Evolutionary conservation across 148 eudicot species (phyloP), one percentile per base, ranked within the genome.

Genomic region (Spergularia marina): DNA sequence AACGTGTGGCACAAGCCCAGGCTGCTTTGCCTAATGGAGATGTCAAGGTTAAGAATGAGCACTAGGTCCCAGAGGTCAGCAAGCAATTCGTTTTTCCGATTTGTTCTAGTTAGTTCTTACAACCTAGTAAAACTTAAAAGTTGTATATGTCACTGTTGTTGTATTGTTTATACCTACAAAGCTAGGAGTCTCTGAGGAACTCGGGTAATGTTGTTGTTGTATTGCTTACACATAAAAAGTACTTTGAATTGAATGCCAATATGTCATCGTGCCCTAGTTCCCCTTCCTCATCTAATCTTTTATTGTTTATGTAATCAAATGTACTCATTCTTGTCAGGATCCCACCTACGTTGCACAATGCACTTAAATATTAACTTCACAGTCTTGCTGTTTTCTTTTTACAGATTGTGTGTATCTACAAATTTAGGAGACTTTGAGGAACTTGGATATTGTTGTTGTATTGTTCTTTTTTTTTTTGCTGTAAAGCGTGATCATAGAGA

Each of bases 11-110:
- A 7, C 95, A 86, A 84, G 83, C 91, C 40, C 94, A 87, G 71
- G 82, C 77, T 63, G 77, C 76, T 40, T 82, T 88, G 75, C 92
- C 88, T 20, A 90, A 90, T 73, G 92, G 95, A 47, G 89, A 88
- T 60, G 76, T 85, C 65, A 92, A 88, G 82, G 88, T 90, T 59
- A 90, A 87, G 83, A 75, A 80, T 47, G 90, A 91, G 83, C 82
- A 77, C 14, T 88, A 85, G 72, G 39, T 69, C 62, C 53, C 53
- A 44, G 52, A 62, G 13, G 21, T 63, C 18, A 5, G 66, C 21
- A 5, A 11, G 12, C 63, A 63, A 71, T 65, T 65, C 14, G 71
- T 44, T 74, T 76, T 60, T 30, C 10, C 20, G 58, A 44, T 5
- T 14, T 15, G 6, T 47, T 56, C 53, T 23, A 20, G 30, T 14